phyloP scores from a whole-genome alignment of 2,329 filamentous ascomycete species.

The Cytospora chrysosperma region DNA sequence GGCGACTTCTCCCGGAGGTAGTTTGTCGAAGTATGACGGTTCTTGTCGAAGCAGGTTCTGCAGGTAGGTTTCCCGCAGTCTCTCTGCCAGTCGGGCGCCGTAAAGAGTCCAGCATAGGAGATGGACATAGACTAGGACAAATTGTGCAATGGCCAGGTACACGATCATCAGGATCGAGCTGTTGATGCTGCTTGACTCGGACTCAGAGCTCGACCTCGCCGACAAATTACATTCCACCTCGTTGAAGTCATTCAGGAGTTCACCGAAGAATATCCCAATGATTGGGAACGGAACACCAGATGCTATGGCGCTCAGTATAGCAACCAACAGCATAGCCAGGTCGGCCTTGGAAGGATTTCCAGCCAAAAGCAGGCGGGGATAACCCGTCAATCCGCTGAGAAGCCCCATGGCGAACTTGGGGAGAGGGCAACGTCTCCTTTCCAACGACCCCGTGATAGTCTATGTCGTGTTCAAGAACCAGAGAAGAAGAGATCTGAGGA shows the following conservation, averaged over 20 bases:
- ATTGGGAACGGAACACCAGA: constrained; percentile 55
- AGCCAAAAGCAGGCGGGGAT: constrained; percentile 27
- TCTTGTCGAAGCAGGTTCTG: constrained; percentile 60
- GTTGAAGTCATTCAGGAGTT: constrained; percentile 53
- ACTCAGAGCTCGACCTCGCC: constrained; percentile 10
- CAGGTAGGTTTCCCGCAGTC: constrained; percentile 62
- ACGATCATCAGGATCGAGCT: constrained; percentile 45
- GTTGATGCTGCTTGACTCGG: constrained; percentile 28
- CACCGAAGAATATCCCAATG: constrained; percentile 56
- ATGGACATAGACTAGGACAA: constrained; percentile 64
- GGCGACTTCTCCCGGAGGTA: constrained; percentile 62
- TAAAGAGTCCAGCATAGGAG: constrained; percentile 63
- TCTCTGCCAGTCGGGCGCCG: constrained; percentile 62
- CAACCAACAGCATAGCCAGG: constrained; percentile 22
- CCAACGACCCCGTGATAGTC: background rate
- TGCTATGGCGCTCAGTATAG: constrained; percentile 31
- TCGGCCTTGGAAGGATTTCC: constrained; percentile 24
- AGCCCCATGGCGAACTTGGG: constrained; percentile 25
- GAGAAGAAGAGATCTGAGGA: background rate
- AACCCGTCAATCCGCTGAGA: constrained; percentile 24
- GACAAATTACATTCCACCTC: constrained; percentile 40
- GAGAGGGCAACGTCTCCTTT: background rate
- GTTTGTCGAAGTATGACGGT: constrained; percentile 61
- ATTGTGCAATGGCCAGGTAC: constrained; percentile 64
- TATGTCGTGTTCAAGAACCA: background rate